phyloP scores from a whole-genome alignment of 441 rosid genomes.

The Cnidoscolus chayamansa region DNA sequence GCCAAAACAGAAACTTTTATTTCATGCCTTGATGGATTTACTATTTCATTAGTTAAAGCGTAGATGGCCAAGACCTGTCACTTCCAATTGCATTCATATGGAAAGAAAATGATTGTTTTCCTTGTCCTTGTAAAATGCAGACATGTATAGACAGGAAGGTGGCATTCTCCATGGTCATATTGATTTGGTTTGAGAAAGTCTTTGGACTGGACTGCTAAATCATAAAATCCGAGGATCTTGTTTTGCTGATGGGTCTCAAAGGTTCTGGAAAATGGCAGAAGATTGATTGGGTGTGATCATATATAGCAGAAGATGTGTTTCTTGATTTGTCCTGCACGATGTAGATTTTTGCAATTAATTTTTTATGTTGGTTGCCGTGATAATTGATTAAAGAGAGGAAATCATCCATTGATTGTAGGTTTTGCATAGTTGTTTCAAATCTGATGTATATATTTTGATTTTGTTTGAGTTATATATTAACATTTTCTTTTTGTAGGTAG shows the following conservation, averaged over 20 bases:
- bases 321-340: not conserved
- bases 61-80: not conserved
- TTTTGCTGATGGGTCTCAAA: constrained; percentile 9
- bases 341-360: not conserved
- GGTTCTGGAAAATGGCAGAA: not conserved
- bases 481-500: not conserved
- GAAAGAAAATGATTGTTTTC: not conserved
- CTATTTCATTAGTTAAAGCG: too few relatives aligned
- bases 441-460: constrained; percentile 10
- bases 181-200: not conserved
- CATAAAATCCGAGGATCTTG: constrained; percentile 15
- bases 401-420: not conserved
- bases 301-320: not conserved
- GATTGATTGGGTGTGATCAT: constrained; percentile 7
- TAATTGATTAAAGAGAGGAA: not conserved
- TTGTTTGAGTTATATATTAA: constrained; percentile 1
- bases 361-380: not conserved
- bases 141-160: constrained; percentile 20
- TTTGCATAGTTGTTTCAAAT: not conserved
- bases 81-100: not conserved
- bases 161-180: constrained; percentile 10
- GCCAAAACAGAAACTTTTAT: not conserved
- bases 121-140: constrained; percentile 20
- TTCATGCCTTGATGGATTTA: not conserved
- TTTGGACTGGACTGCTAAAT: constrained; percentile 2